Evolutionary conservation across 148 eudicot species (phyloP), one percentile per base, ranked within the genome.

Genomic region (Spergularia marina): DNA sequence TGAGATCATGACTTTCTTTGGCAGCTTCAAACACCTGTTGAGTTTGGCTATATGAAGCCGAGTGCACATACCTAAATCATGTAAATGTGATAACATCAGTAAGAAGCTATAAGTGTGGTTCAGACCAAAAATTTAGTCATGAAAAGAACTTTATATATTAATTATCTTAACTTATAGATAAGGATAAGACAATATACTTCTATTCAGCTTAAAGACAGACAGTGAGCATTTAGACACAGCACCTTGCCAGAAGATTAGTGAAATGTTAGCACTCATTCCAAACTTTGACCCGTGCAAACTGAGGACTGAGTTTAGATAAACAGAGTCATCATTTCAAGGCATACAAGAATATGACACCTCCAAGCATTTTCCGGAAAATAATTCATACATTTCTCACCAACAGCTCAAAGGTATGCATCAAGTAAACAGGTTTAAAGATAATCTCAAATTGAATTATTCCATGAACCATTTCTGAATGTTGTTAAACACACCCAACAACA

Each of bases 1-100:
- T 95, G n/a, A 88, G 88, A 85, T 95, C 97, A 66, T 95, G 90
- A 71, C 82, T 77, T 64, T 87, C 88, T 83, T 92, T 89, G 56
- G 96, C 92, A 79, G 94, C 87, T 86, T 95, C 99, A 79, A 89
- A 95, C 74, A 77, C 83, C 68, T 84, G 85, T 77, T 95, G 98
- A 70, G 88, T 87, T 74, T 89, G 91, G 83, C 83, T 79, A 69
- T 91, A 92, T 49, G 92, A 78, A 76, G 92, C 76, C 74, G 97
- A 87, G 54, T 86, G 92, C 47, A 80, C 90, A 81, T 92, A 95
- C 73, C 98, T 95, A 79, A 60, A 82, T 57, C 69, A 86, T 44
- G 79, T n/a, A 62, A 69, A 53, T 25, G 20, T 15, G 74, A 25
- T 71, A 51, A 30, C 54, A 44, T 11, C 34, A 64, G 73, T 61